Base-by-base conservation (phyloP, 1,284 basidiomycete species). In the Tausonia pullulans region DNA sequence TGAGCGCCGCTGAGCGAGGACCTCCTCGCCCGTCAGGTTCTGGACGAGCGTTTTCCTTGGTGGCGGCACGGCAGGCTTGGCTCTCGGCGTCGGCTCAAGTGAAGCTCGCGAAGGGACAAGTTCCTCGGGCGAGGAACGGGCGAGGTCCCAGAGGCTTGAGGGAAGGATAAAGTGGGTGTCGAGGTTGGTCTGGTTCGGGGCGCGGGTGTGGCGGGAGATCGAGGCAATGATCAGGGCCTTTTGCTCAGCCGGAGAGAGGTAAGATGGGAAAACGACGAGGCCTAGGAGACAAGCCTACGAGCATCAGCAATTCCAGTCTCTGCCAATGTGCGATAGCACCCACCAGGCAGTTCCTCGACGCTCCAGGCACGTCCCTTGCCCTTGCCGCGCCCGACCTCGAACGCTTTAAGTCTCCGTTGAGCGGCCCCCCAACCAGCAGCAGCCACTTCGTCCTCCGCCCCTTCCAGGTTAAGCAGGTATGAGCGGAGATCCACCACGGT, bases 101-200 rank as follows among this genome's bases (percentile, higher is more conserved):
- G 54, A 45, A 48, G 63, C 48, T 9, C 46, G 56, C 57, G 60
- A 43, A n/a, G 48, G 59, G 13, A 75, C 65, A 48, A 69, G 60
- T 8, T 68, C 60, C 2, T 69, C 63, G n/a, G 44, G 9, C 50
- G 9, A 0, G 74, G 69, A 3, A 69, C 67, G 11, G 71, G 80
- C 81, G 39, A 82, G 78, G 60, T 85, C 83, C 88, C 89, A 92
- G 40, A 90, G 70, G 2, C 88, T 88, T 40, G 74, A 62, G 0
- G 92, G 92, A 4, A 93, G 78, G 54, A 78, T 63, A 71, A 93
- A 94, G 75, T 95, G 92, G 0, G 84, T 82, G 65, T 91, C 87
- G 40, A 95, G 83, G 69, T 90, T 93, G 0, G 89, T 90, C 61
- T 88, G 85, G 73, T 94, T 95, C 0, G 90, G 89, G 40, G 80